phyloP scores from a whole-genome alignment of 306 rosid species.

The Lithocarpus polystachyus region DNA sequence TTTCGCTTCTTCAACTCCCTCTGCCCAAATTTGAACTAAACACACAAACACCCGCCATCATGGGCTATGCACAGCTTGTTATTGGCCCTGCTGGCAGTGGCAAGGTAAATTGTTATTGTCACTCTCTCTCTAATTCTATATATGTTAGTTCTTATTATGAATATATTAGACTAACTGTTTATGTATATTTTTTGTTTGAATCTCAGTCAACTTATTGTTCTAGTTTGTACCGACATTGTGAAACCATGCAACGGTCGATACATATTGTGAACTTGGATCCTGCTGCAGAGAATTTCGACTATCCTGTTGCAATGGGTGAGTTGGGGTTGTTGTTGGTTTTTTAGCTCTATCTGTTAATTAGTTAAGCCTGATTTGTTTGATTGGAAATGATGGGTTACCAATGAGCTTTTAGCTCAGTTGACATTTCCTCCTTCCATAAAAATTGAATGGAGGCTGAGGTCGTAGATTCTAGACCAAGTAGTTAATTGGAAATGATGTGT shows the following conservation, averaged over 20 bases:
- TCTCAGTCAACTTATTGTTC: constrained; percentile 83
- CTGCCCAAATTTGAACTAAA: too few species aligned
- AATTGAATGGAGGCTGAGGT: too few species aligned
- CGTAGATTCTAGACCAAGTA: too few species aligned
- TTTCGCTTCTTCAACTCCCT: too few species aligned
- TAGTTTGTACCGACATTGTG: constrained; percentile 64
- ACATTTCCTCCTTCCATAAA: too few species aligned
- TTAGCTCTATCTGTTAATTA: neutral
- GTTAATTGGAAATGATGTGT: too few species aligned
- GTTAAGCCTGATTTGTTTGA: neutral
- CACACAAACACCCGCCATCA: neutral
- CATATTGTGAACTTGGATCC: constrained; percentile 85
- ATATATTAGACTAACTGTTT: neutral
- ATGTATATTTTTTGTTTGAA: neutral
- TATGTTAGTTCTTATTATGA: neutral
- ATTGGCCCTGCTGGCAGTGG: constrained; percentile 79
- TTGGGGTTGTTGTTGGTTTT: neutral
- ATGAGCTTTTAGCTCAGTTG: too few species aligned
- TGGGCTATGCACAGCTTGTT: constrained; percentile 69
- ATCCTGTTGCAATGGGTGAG: constrained; percentile 89
- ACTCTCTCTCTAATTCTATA: neutral
- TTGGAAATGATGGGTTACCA: too few species aligned
- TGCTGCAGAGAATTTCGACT: constrained; percentile 94
- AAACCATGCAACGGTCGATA: constrained; percentile 43
- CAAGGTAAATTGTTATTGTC: constrained; percentile 43